These are phyloP conservation scores for Halteria grandinella DNA, from an alignment of 73 alveolate species.

Conservation along the genomic window DNA sequence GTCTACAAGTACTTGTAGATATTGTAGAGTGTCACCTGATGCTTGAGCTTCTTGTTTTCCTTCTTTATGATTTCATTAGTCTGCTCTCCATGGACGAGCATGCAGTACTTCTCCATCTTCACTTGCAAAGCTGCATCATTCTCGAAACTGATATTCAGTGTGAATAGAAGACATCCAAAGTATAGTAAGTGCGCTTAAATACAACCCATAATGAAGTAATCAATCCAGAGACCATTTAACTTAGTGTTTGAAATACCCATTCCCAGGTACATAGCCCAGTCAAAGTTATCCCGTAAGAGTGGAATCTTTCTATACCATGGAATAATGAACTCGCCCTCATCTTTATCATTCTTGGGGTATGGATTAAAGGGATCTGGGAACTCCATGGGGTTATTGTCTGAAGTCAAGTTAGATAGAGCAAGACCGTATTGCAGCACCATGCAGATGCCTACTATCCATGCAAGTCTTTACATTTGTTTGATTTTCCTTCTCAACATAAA, in stretches of 20 bases:
- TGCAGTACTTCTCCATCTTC: constrained; percentile 33
- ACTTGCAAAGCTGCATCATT: constrained; percentile 19
- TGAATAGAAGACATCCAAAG: constrained; percentile 37
- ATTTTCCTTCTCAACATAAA: constrained; percentile 35
- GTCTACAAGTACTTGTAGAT: constrained; percentile 12
- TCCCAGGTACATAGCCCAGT: constrained; percentile 42
- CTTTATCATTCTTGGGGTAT: constrained; percentile 15
- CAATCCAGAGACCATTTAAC: constrained; percentile 51
- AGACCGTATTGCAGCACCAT: constrained; percentile 40
- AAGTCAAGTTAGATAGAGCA: constrained; percentile 30
- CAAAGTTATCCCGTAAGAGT: constrained; percentile 3
- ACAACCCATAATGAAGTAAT: constrained; percentile 42
- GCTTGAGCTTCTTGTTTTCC: constrained; percentile 34
- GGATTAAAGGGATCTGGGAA: constrained; percentile 54
- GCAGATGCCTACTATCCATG: constrained; percentile 42
- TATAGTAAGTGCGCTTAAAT: constrained; percentile 43
- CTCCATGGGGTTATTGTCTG: constrained; percentile 49
- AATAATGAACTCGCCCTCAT: constrained; percentile 21
- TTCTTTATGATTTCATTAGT: constrained; percentile 3
- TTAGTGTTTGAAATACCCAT: constrained; percentile 47
- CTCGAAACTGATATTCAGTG: constrained; percentile 11
- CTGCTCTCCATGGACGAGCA: not conserved
- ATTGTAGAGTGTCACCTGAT: constrained; percentile 14
- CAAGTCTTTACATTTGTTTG: constrained; percentile 33
- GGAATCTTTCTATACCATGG: constrained; percentile 47